Percentiles rank a stretch among this genome's conserved stretches.
These are phyloP conservation scores for Beauveria sp. DNA, from an alignment of 2,329 filamentous ascomycete genomes.

Conservation along the genomic window DNA sequence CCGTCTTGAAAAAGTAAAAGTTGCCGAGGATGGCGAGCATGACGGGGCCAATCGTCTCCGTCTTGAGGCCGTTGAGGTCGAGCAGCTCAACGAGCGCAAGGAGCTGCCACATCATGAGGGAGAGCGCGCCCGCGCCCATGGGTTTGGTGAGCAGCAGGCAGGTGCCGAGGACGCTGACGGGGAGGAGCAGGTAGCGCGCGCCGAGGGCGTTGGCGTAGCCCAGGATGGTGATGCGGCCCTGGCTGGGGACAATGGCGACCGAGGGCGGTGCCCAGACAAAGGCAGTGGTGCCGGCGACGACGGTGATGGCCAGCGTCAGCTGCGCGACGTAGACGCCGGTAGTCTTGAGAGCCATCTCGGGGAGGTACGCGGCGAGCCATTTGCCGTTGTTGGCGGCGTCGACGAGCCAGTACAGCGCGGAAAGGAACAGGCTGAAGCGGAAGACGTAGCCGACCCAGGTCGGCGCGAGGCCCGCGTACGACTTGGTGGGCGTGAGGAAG, in stretches of 20 bases:
- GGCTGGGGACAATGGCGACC: constrained; percentile 58
- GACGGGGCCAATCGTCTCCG: constrained; percentile 71
- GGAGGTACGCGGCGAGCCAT: constrained; percentile 56
- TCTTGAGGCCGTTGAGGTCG: constrained; percentile 52
- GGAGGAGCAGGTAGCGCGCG: constrained; percentile 77
- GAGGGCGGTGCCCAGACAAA: constrained; percentile 83
- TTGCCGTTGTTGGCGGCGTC: constrained; percentile 82
- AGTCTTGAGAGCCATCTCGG: constrained; percentile 61
- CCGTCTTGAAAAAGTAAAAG: constrained; percentile 96
- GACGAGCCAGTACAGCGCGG: constrained; percentile 78
- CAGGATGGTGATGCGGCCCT: constrained; percentile 64
- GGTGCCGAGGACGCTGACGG: constrained; percentile 69
- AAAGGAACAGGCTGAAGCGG: constrained; percentile 65
- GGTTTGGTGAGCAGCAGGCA: constrained; percentile 83
- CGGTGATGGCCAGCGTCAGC: constrained; percentile 66
- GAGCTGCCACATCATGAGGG: constrained; percentile 79
- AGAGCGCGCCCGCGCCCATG: constrained; percentile 82
- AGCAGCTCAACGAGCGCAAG: constrained; percentile 65
- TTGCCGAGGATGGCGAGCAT: constrained; percentile 82
- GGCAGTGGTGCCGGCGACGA: constrained; percentile 76
- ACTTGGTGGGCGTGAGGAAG: constrained; percentile 74
- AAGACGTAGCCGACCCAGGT: constrained; percentile 79
- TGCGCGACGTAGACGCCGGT: constrained; percentile 73
- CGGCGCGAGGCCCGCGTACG: constrained; percentile 79
- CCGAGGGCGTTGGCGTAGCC: constrained; percentile 94